Percentiles rank a stretch among this genome's conserved stretches.
phyloP scores from a whole-genome alignment of 768 basidiomycete species.

The Lepiota brunneoincarnata region DNA sequence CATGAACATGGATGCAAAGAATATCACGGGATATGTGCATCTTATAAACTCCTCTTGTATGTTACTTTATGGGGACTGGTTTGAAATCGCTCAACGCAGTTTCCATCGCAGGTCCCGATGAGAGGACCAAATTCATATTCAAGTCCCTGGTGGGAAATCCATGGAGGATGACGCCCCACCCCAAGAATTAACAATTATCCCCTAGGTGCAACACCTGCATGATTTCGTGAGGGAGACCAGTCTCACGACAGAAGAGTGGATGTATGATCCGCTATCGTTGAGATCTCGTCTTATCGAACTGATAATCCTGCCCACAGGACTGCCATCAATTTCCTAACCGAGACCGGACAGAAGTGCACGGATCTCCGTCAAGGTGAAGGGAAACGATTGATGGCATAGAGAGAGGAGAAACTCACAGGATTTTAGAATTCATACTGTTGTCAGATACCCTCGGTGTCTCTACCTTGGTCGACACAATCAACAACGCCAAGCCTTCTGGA shows the following conservation, averaged over 20 bases:
- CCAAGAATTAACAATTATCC: neutral
- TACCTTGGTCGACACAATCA: constrained; percentile 70
- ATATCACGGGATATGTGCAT: constrained; percentile 39
- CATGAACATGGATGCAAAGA: constrained; percentile 37
- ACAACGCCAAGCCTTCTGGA: constrained; percentile 58
- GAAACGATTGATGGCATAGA: neutral
- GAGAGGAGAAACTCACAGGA: neutral
- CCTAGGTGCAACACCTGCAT: constrained; percentile 67
- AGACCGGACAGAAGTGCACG: constrained; percentile 69
- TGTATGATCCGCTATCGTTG: constrained; percentile 32
- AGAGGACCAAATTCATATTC: constrained; percentile 42
- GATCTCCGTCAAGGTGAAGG: constrained; percentile 56
- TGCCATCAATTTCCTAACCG: constrained; percentile 76
- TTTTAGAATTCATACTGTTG: constrained; percentile 76
- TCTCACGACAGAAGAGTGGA: constrained; percentile 85
- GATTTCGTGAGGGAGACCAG: constrained; percentile 71
- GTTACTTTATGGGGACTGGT: constrained; percentile 11
- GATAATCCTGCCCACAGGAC: constrained; percentile 28
- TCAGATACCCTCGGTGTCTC: constrained; percentile 81
- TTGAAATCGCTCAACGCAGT: neutral
- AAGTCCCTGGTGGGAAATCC: constrained; percentile 31
- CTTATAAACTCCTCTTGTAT: constrained; percentile 38
- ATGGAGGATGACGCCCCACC: neutral
- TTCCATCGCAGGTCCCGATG: constrained; percentile 34
- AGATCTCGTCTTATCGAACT: constrained; percentile 2